Base-by-base conservation (phyloP, 176 grass and related monocot species). In the Guadua angustifolia region DNA sequence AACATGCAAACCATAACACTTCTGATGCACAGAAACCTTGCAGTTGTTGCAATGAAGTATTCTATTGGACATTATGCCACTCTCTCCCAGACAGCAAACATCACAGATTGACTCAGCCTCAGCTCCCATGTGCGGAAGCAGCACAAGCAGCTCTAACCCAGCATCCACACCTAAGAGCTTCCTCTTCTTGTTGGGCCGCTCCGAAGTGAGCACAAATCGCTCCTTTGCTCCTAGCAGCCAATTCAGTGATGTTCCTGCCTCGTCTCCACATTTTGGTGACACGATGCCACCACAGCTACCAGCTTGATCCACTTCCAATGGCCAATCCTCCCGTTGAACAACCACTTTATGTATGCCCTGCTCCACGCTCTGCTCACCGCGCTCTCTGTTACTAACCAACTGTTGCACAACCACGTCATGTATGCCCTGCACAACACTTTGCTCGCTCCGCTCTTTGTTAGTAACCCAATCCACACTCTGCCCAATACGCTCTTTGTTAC, bases 161-260 rank as follows among this genome's bases (percentile, higher is more conserved):
- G 97, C 97, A 86, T 92, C 66, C 63, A 69, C 86, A 33, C 97
- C 97, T 69, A 99, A 60, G 39, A 95, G 93, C 83, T 99, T 99
- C 63, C 94, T 91, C 81, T 99, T 99, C 89, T 99, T 99, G 71
- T 95, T 99, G 22, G 97, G 97, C 22, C 97, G 88, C 83, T 99
- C 93, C 0, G 97, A 92, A 75, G 97, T 96, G 81, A 99, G 97
- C 66, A 89, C 78, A 39, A 89, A 92, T 16, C 97, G 87, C 32
- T 92, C 91, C 73, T 80, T 93, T 16, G 89, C 83, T 24, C 93
- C 88, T 42, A 99, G 75, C 51, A 90, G 38, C 89, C 89, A 90
- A 46, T 84, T 75, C 4, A 90, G 69, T 19, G 85, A 90, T n/a
- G 69, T 12, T 24, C 36, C 58, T 21, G 76, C 82, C 40, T 92